phyloP scores from a whole-genome alignment of 768 basidiomycete species.

The Naganishia antarctica region DNA sequence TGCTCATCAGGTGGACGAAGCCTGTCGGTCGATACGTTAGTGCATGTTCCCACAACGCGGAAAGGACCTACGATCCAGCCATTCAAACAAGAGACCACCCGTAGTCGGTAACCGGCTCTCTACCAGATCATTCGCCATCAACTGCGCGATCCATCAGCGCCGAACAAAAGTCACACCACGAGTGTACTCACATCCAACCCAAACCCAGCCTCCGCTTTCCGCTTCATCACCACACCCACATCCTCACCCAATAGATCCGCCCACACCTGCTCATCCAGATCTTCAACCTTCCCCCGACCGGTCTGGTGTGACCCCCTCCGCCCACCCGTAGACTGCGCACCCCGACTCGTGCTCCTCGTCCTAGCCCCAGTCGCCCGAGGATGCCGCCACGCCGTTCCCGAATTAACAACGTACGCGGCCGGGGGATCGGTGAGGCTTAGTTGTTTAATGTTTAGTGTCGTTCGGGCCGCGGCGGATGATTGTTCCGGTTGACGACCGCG shows the following conservation, averaged over 20 bases:
- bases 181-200: slow-evolving; percentile 45
- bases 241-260: slow-evolving; percentile 36
- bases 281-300: no score
- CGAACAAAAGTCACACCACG: no score
- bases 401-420: background rate
- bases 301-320: no score
- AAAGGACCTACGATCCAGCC: slow-evolving; percentile 40
- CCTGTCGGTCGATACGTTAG: slow-evolving; percentile 30
- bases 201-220: slow-evolving; percentile 43
- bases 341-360: background rate
- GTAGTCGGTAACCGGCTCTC: slow-evolving; percentile 36
- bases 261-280: slow-evolving; percentile 27
- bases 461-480: no score
- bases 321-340: no score
- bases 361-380: background rate
- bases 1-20: slow-evolving; percentile 37
- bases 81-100: slow-evolving; percentile 41
- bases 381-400: slow-evolving; percentile 14
- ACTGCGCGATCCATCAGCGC: slow-evolving; percentile 20
- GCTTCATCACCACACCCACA: slow-evolving; percentile 39
- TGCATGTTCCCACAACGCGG: background rate
- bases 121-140: slow-evolving; percentile 40
- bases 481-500: no score
- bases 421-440: slow-evolving; percentile 5
- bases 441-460: slow-evolving; percentile 15